Base-by-base conservation (phyloP, 495 filamentous ascomycete genomes). In the Apodospora peruviana region DNA sequence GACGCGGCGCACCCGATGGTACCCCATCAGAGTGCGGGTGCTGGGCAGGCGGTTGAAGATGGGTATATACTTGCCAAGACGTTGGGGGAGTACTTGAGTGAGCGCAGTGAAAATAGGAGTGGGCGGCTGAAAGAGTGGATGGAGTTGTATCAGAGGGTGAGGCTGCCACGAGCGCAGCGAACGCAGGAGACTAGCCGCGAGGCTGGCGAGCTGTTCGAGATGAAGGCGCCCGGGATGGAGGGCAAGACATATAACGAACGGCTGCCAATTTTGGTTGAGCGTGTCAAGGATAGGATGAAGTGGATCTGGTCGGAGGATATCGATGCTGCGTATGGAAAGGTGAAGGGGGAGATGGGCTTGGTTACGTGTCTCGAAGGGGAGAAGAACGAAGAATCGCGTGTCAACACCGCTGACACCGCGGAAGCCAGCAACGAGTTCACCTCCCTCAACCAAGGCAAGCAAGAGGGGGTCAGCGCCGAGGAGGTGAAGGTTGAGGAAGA, bases 41-140 rank as follows among this genome's bases (percentile, higher is more conserved):
- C 64, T 2, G 67, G 67, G 14, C 66, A 70, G 42, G 57, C 65
- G 1, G 60, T 72, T 43, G 69, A 70, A 50, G 66, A 70, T 40
- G 67, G 57, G 16, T 73, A 65, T 52, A 58, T 70, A 17, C 55
- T 72, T 22, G 64, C 60, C 7, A 61, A 60, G 10, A 60, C 61
- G 0, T 20, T 73, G 4, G 35, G 51, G 9, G 66, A 67, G 25
- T 61, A 59, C 40, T 49, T 69, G 38, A 22, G 42, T 7, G 38
- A 36, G 29, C 52, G 21, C 16, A 12, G 29, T 7, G 11, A 11
- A 1, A 17, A 38, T 5, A n/a, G 16, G 5, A 17, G 16, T 5
- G 16, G 16, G 9, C 5, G 5, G 16, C 48, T 68, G 16, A 40
- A 53, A n/a, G 8, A 37, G n/a, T 70, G 55, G 42, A 64, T 64